Base-by-base conservation (phyloP, 23 red algal genomes). In the Gracilaria domingensis region DNA sequence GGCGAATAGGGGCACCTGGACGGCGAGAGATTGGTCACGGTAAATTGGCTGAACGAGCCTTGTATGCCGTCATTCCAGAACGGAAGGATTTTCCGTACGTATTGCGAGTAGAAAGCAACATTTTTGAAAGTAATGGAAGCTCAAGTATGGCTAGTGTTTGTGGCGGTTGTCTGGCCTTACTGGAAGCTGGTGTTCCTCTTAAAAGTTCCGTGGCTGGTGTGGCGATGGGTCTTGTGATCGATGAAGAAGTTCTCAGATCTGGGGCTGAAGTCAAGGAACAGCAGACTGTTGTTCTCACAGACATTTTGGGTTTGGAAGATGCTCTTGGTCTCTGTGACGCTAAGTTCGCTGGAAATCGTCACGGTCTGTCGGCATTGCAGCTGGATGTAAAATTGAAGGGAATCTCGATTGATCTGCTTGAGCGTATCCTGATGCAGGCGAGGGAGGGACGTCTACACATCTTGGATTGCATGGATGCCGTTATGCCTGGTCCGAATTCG, bases 291-390 rank as follows among this genome's bases (percentile, higher is more conserved):
- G 81, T 98, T 30, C 89, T 98, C 18, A 98, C 96, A 12, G 96
- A 98, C 75, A 98, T 98, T 82, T 76, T 98, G 64, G 96, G 96
- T 14, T 25, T 95, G n/a, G 95, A 98, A 32, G 96, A 98, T 95
- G 96, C 96, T 7, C 86, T 98, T 37, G 96, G 96, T 26, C 79
- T 91, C 50, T 95, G 95, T 81, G 96, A 98, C 59, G 95, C 95
- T 17, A 98, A 98, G 62, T 91, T 98, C 53, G 93, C 96, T 28
- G 93, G 96, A 8, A 93, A 85, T 53, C 60, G 74, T 12, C 50
- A 87, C 4, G 96, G 87, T 45, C 51, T 95, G 54, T 95, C 93
- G 4, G 88, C 93, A 35, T 79, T 98, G 75, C 96, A 98, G 78
- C 95, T 98, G 93, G 96, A 98, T 75, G 89, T 98, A 28, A 98